Evolutionary conservation across 176 grass and related monocot genomes (phyloP), one percentile per base, ranked within the genome.

Genomic region (Oryza australiensis): DNA sequence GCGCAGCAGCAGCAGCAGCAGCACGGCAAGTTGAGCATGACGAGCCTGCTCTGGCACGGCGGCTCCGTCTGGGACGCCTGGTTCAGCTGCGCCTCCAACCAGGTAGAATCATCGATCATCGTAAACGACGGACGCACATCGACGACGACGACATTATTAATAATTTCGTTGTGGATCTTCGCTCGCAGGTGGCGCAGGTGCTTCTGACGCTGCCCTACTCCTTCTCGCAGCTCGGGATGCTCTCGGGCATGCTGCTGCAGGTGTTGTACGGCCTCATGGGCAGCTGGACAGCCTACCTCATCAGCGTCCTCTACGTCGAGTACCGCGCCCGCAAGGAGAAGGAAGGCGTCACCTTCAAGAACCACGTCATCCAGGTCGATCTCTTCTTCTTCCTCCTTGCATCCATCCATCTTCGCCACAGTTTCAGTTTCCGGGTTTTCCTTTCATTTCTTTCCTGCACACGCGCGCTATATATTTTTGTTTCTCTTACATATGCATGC

Each of bases 21-120:
- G 15, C 29, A 22, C 34, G 55, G 16, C 55, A 45, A 15, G 60
- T 88, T 91, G 71, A 86, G 15, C 83, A 60, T 94, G 81, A 88
- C 46, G 75, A 81, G 73, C 88, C 18, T 94, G 45, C 86, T 99
- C 35, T 99, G 97, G 97, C 97, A 99, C 77, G 97, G 97, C 28
- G 97, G 97, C 66, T 99, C 97, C 20, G 91, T 96, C 48, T 99
- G 94, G 77, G 97, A 99, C 87, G 93, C 97, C 0, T 99, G 97
- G 97, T 99, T 99, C 93, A 96, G 97, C 85, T 99, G 97, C 73
- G 87, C 97, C 62, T 99, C 97, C 73, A 99, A 99, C 71, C 97
- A 99, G 97, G 97, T 92, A 60, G n/a, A n/a, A n/a, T n/a, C n/a
- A n/a, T n/a, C 8, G 15, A 20, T 18, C 5, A n/a, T n/a, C n/a